Evolutionary conservation across 768 basidiomycete genomes (phyloP), one percentile per base, ranked within the genome.

Genomic region (Antrodiella citrinella): DNA sequence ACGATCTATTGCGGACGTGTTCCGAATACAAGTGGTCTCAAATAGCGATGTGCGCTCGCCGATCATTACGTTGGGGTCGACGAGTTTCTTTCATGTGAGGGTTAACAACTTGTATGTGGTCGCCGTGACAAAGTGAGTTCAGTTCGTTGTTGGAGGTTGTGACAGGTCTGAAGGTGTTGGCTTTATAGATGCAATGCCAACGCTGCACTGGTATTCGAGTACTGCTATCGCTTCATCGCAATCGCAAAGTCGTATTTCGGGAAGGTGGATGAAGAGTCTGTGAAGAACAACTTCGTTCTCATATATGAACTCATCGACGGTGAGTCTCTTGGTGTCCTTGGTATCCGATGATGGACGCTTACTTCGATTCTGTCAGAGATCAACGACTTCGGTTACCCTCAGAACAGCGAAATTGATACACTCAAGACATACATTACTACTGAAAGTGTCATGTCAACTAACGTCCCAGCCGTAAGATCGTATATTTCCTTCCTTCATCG

Each of bases 281-380:
- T 99, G 57, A 99, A 98, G 82, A 98, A 95, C 67, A 99, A 99
- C 70, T 99, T 99, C 67, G 93, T 94, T 41, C 72, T 99, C 45
- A 95, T 99, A 42, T 99, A 99, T 60, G 96, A 99, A 68, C 78
- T 99, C 39, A 87, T 98, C 57, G 96, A 99, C 62, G 95, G 95
- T 93, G 53, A 52, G 80, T 65, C 15, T 35, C n/a, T n/a, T n/a
- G n/a, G 30, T 2, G 2, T 22, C 5, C 7, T 26, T 15, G 24
- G 7, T 23, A 10, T 23, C 38, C 21, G 25, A 42, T 43, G 9
- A 19, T 11, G 3, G 12, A 21, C 35, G 5, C 21, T 35, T n/a
- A 42, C 20, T 47, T n/a, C 42, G 20, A 35, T 19, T 40, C 7
- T 10, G 0, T 23, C 4, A 86, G 96, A 99, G 68, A 98, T 98